Conservation (phyloP, 1,284 basidiomycete genomes). For the Trichosporon ovoides region DNA sequence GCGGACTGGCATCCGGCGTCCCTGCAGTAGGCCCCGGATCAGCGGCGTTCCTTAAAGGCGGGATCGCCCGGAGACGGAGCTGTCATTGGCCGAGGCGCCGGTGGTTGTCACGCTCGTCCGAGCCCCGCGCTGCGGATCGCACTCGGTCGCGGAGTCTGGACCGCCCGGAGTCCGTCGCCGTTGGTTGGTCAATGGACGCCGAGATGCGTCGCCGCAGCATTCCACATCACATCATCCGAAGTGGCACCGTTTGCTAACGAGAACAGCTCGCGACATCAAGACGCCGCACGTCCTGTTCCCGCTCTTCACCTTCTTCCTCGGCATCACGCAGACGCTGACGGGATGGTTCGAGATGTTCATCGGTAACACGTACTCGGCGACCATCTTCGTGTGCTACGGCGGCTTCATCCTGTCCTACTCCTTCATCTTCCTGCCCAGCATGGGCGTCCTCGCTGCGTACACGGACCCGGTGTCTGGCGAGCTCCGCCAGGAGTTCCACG, state of each 20-base stretch:
- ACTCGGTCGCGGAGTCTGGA: too few species aligned
- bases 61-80: not conserved
- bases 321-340: constrained; percentile 20
- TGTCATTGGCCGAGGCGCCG: not conserved
- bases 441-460: constrained; percentile 13
- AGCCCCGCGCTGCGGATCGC: too few species aligned
- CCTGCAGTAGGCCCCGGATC: not conserved
- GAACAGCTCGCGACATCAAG: constrained; percentile 12
- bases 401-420: constrained; percentile 19
- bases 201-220: too few species aligned
- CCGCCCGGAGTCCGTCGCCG: not conserved
- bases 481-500: constrained; percentile 20
- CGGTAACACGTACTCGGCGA: constrained; percentile 23
- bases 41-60: not conserved
- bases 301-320: constrained; percentile 18
- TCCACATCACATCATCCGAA: constrained; percentile 15
- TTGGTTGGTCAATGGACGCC: too few species aligned
- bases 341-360: constrained; percentile 26
- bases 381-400: constrained; percentile 19
- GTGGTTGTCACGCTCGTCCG: not conserved
- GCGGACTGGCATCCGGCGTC: too few species aligned
- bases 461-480: constrained; percentile 10
- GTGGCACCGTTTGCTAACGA: constrained; percentile 14
- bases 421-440: constrained; percentile 11
- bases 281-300: constrained; percentile 12